phyloP scores from a whole-genome alignment of 129 eudicot species.

The Dittrichia graveolens region DNA sequence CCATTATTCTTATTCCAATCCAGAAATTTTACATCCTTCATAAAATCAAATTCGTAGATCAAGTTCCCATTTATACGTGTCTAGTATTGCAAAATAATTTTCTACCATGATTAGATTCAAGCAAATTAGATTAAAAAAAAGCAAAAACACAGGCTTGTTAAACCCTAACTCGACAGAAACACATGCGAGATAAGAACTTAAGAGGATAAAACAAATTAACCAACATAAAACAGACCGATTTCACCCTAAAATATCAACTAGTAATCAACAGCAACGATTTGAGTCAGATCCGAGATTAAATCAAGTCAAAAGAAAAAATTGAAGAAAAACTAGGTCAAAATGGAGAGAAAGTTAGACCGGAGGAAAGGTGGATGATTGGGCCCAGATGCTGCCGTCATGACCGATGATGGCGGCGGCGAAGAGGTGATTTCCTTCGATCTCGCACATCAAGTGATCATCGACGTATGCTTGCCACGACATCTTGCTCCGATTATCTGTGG shows the following conservation, averaged over 20 bases:
- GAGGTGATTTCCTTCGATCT: conserved; percentile 65
- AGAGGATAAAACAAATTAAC: neutral
- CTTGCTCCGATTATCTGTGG: conserved; percentile 14
- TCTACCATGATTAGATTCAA: neutral
- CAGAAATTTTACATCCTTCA: conserved; percentile 1
- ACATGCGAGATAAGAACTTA: neutral
- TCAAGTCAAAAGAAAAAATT: conserved; percentile 7
- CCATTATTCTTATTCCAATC: neutral
- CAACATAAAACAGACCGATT: conserved; percentile 7
- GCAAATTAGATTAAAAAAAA: conserved; percentile 2
- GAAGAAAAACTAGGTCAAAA: conserved; percentile 11
- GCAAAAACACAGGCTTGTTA: neutral
- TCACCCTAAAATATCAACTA: neutral
- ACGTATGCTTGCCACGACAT: conserved; percentile 88
- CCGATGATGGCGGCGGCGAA: conserved; percentile 68
- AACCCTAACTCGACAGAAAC: conserved; percentile 18
- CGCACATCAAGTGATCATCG: conserved; percentile 80
- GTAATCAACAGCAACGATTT: neutral
- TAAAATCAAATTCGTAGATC: conserved; percentile 19
- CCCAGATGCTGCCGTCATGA: conserved; percentile 71
- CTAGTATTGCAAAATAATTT: neutral
- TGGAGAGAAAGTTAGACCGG: conserved; percentile 31
- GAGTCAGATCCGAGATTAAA: conserved; percentile 22
- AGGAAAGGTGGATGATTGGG: conserved; percentile 63
- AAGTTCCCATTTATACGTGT: neutral